A percentile compares a stretch with the other conserved stretches of the same genome.
These are phyloP conservation scores for Sphaerobolus stellatus DNA, from an alignment of 1,284 basidiomycete species.

Conservation along the genomic window DNA sequence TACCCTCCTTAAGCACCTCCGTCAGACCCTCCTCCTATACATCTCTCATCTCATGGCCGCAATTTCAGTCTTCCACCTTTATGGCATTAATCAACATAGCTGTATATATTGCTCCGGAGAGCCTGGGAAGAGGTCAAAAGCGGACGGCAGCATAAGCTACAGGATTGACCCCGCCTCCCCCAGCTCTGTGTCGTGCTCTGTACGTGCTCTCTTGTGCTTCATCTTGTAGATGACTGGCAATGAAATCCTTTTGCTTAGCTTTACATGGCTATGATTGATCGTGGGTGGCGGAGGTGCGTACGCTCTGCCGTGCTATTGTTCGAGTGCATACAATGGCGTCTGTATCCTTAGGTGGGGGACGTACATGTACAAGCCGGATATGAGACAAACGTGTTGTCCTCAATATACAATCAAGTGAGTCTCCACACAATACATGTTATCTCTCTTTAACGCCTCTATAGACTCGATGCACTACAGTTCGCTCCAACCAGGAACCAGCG, in stretches of 20 bases:
- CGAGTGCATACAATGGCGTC: neutral
- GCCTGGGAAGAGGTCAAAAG: conserved; percentile 35
- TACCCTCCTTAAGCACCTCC: no score
- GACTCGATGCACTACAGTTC: conserved; percentile 74
- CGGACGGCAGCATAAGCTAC: conserved; percentile 35
- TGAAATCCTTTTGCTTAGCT: neutral
- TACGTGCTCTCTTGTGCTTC: conserved; percentile 27
- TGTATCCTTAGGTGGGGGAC: conserved; percentile 58
- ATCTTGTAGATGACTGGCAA: neutral
- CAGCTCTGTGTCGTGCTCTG: conserved; percentile 46
- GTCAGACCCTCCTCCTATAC: no score
- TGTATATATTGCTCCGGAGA: conserved; percentile 30
- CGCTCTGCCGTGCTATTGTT: neutral
- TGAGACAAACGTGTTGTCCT: conserved; percentile 83
- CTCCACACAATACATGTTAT: conserved; percentile 6
- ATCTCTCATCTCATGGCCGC: no score
- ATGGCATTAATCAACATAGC: conserved; percentile 20
- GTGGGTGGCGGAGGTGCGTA: conserved; percentile 73
- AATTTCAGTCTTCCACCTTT: conserved; percentile 29
- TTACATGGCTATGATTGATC: conserved; percentile 64
- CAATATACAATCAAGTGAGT: conserved; percentile 86
- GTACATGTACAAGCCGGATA: conserved; percentile 83
- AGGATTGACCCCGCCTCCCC: conserved; percentile 31
- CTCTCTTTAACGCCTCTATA: conserved; percentile 27
- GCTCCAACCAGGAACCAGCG: conserved; percentile 77